Conservation (phyloP, 2,329 filamentous ascomycete species). For the Ceratocystis colombiana region DNA sequence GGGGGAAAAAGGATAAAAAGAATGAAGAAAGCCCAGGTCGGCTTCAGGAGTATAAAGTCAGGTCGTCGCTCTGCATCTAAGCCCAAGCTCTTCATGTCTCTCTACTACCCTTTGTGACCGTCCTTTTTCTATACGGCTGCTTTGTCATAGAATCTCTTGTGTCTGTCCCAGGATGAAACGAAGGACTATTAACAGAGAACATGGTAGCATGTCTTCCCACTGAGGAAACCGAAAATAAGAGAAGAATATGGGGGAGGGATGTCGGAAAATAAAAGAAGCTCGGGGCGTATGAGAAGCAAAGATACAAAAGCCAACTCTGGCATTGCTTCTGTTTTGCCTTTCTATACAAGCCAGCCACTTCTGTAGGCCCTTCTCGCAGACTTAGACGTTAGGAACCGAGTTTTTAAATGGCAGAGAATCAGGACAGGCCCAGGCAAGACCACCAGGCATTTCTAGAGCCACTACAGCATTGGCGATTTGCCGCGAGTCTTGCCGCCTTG, state of each 20-base stretch:
- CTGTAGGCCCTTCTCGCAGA: too few relatives aligned
- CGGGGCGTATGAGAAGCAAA: background rate
- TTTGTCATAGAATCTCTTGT: background rate
- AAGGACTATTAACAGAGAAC: too few relatives aligned
- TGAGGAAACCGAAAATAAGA: background rate
- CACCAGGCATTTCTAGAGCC: conserved; percentile 11
- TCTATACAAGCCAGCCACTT: too few relatives aligned
- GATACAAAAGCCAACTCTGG: conserved; percentile 1
- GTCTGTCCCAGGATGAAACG: background rate
- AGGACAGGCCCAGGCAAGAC: background rate
- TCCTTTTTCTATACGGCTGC: background rate
- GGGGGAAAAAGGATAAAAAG: too few relatives aligned
- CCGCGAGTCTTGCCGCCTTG: background rate
- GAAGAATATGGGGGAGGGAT: background rate
- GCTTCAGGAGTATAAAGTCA: too few relatives aligned
- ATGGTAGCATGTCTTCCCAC: conserved; percentile 6
- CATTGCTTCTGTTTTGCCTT: too few relatives aligned
- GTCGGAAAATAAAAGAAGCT: background rate
- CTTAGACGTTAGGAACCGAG: too few relatives aligned
- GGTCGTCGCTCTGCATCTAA: too few relatives aligned
- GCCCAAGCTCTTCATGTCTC: too few relatives aligned
- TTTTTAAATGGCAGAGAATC: too few relatives aligned
- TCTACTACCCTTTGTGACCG: too few relatives aligned
- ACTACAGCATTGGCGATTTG: conserved; percentile 12
- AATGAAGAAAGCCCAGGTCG: too few relatives aligned